Evolutionary conservation across 2,329 filamentous ascomycete species (phyloP).

Genomic region (Aspergillus texensis): DNA sequence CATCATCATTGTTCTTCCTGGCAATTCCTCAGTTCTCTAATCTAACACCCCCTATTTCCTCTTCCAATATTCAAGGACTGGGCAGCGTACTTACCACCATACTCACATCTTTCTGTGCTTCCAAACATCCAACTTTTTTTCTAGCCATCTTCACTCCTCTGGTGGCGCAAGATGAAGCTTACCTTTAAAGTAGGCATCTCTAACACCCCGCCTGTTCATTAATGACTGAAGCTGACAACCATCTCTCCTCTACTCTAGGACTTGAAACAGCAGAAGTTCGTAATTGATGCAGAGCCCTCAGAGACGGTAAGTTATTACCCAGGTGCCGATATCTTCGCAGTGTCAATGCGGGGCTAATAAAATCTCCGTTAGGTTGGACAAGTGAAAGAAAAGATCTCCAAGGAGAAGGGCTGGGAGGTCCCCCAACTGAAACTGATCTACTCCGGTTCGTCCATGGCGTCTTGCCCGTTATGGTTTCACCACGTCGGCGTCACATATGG

Average conservation of each 20-base stretch:
- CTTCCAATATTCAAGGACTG: background rate
- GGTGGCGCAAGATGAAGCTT: slow-evolving; percentile 63
- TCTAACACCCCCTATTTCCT: background rate
- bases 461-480: background rate
- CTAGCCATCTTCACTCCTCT: slow-evolving; percentile 29
- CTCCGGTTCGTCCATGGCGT: slow-evolving; percentile 67
- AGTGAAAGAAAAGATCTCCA: slow-evolving; percentile 89
- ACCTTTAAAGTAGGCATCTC: slow-evolving; percentile 64
- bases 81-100: slow-evolving; percentile 1
- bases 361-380: slow-evolving; percentile 68
- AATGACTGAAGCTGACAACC: slow-evolving; percentile 20
- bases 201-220: slow-evolving; percentile 11
- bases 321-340: slow-evolving; percentile 9
- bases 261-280: slow-evolving; percentile 98
- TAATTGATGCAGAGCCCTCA: slow-evolving; percentile 88
- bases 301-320: slow-evolving; percentile 70
- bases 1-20: slow-evolving; percentile 15
- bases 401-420: slow-evolving; percentile 92
- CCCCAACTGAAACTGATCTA: slow-evolving; percentile 95
- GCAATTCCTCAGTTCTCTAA: slow-evolving; percentile 6
- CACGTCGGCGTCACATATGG: background rate
- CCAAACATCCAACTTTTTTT: slow-evolving; percentile 19
- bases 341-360: slow-evolving; percentile 39
- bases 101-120: slow-evolving; percentile 1
- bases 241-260: slow-evolving; percentile 61